phyloP scores from a whole-genome alignment of 805 yeast species.

The Barnettozyma siamensis region DNA sequence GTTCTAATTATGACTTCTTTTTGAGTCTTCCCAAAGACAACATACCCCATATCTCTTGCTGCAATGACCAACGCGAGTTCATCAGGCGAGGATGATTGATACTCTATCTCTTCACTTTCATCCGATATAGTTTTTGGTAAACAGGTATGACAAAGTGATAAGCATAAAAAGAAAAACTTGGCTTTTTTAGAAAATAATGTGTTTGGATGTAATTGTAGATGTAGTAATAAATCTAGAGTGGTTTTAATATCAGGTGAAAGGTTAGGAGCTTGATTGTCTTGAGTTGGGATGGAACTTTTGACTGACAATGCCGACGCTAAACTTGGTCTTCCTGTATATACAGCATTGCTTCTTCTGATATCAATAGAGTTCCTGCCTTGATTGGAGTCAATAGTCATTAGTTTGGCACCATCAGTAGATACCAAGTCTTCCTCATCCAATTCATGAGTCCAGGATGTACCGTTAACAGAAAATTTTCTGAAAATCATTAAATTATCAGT shows the following conservation, averaged over 20 bases:
- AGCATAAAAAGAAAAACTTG: constrained; percentile 68
- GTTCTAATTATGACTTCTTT: constrained; percentile 60
- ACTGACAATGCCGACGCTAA: constrained; percentile 39
- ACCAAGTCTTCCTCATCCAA: too few relatives aligned
- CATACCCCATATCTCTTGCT: constrained; percentile 90
- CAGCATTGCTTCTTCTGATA: constrained; percentile 34
- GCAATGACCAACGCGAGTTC: constrained; percentile 91
- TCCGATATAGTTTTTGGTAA: constrained; percentile 53
- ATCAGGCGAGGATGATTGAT: constrained; percentile 96
- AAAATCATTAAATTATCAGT: constrained; percentile 94
- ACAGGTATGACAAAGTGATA: constrained; percentile 89
- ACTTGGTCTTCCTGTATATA: constrained; percentile 51
- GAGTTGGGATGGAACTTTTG: constrained; percentile 1
- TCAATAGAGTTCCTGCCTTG: constrained; percentile 32
- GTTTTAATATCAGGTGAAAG: constrained; percentile 35
- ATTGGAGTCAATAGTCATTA: neutral
- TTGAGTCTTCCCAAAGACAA: constrained; percentile 66
- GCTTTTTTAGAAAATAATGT: constrained; percentile 66
- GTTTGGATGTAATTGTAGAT: constrained; percentile 67
- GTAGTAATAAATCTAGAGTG: constrained; percentile 61
- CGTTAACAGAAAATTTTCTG: constrained; percentile 81
- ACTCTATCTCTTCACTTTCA: constrained; percentile 49
- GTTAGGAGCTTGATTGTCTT: neutral
- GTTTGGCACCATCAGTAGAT: too few relatives aligned
- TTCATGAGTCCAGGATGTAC: constrained; percentile 86